Base-by-base conservation (phyloP, 768 basidiomycete genomes). In the Imleria badia region DNA sequence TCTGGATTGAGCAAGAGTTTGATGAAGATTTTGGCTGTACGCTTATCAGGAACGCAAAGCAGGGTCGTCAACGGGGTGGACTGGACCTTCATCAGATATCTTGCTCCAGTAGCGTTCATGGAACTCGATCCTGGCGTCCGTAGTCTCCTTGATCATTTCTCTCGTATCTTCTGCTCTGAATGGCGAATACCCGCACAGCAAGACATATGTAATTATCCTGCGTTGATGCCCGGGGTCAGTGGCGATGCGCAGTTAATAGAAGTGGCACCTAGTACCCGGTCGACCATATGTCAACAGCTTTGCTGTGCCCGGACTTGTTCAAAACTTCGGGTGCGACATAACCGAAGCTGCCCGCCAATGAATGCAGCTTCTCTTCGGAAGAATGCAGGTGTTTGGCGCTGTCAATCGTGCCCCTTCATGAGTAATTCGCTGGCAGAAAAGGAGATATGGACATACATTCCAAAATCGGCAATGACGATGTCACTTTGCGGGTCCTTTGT, bases 61-160 rank as follows among this genome's bases (percentile, higher is more conserved):
- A 6, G 6, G 20, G 38, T 5, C n/a, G 35, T 15, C n/a, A 20
- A 13, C 10, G 50, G 17, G 5, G 7, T 6, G 5, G 14, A 66
- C 74, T 33, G 6, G 40, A 89, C 92, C 92, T 73, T 86, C 81
- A 3, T 75, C 66, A 3, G 90, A 91, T 36, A 96, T 82, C 55
- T 96, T 97, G 71, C 84, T 82, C 97, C 97, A 99, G 58, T 94
- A 99, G 33, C 85, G 80, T 29, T 94, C 91, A 60, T 98, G 96
- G 68, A 99, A 98, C 60, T 89, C 87, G 44, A 98, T 80, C 62
- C 84, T 86, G 0, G 87, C 94, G 35, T 81, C 82, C 0, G 84
- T 87, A n/a, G 92, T 96, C 70, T 98, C 94, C 30, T 82, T 80
- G 48, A 89, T 78, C 35, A 98, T 80, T 45, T 85, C 82, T 54